Base-by-base conservation (phyloP, 2,329 filamentous ascomycete species). In the Neopestalotiopsis sp. region DNA sequence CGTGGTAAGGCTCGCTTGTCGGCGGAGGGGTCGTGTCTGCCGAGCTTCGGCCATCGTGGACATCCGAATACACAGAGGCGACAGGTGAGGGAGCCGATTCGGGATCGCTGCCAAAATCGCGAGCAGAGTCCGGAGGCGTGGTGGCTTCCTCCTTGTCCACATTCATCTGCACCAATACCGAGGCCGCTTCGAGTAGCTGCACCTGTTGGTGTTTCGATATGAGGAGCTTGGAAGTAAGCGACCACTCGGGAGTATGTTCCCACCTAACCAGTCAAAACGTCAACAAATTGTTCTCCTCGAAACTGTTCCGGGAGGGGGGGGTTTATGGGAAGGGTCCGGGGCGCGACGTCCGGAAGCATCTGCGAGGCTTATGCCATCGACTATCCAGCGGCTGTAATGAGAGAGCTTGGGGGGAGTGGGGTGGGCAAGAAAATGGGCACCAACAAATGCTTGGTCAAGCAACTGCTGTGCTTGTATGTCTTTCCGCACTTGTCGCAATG, bases 391-490 rank as follows among this genome's bases (percentile, higher is more conserved):
- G 71, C 74, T 73, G 74, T 72, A 71, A 71, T 71, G 72, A 72
- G 72, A 69, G 71, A 72, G 65, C 69, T 69, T 63, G 81, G 79
- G 79, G 78, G 73, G 78, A 77, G 80, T 75, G 78, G 75, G 76
- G 74, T 76, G 77, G 79, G 80, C 79, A 82, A 84, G 83, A 84
- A 83, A 84, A 85, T 88, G 90, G 88, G 85, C 88, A 97, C 96
- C 90, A 91, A 98, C 96, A 98, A 92, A 91, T 99, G 96, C 90
- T 98, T 99, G 81, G 94, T 97, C 87, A 99, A 90, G 90, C 96
- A 99, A 87, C 96, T 98, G 90, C 95, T 97, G 89, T 99, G 96
- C 91, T 99, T 99, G 90, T 99, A 99, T 84, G 94, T 94, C 89
- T 99, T 99, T 83, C 95, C 95, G 86, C 96, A 99, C 84, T 95